Evolutionary conservation across 2,329 filamentous ascomycete species (phyloP).

Genomic region (Fusarium hainanense): DNA sequence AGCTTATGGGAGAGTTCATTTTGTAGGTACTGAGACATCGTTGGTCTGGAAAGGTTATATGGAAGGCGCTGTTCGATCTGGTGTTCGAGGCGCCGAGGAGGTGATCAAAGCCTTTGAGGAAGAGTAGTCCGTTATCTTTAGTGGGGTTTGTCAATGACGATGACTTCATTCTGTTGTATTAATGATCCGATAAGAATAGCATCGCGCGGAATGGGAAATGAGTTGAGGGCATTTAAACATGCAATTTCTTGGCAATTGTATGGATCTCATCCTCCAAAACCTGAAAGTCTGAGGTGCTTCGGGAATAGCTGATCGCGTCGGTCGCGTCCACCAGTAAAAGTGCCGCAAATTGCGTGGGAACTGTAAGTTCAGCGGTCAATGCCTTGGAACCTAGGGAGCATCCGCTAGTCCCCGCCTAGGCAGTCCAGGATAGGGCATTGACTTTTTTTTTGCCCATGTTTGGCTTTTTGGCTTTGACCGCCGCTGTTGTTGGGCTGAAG

Average conservation of each 20-base stretch:
- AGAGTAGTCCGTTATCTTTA: background rate
- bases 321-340: conserved; percentile 4
- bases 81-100: conserved; percentile 33
- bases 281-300: background rate
- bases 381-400: conserved; percentile 31
- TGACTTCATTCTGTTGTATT: background rate
- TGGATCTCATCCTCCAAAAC: background rate
- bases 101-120: conserved; percentile 22
- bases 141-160: background rate
- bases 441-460: conserved; percentile 13
- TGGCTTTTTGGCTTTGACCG: conserved; percentile 24
- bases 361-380: conserved; percentile 28
- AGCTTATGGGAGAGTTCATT: conserved; percentile 44
- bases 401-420: conserved; percentile 30
- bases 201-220: background rate
- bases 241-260: background rate
- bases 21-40: conserved; percentile 42
- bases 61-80: conserved; percentile 42
- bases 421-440: conserved; percentile 15
- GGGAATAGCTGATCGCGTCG: conserved; percentile 18
- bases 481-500: conserved; percentile 33
- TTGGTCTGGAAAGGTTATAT: conserved; percentile 45
- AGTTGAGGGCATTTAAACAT: background rate
- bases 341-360: background rate
- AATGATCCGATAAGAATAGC: background rate